Base-by-base conservation (phyloP, 2,329 filamentous ascomycete species). In the Tolypocladium ovalisporum region DNA sequence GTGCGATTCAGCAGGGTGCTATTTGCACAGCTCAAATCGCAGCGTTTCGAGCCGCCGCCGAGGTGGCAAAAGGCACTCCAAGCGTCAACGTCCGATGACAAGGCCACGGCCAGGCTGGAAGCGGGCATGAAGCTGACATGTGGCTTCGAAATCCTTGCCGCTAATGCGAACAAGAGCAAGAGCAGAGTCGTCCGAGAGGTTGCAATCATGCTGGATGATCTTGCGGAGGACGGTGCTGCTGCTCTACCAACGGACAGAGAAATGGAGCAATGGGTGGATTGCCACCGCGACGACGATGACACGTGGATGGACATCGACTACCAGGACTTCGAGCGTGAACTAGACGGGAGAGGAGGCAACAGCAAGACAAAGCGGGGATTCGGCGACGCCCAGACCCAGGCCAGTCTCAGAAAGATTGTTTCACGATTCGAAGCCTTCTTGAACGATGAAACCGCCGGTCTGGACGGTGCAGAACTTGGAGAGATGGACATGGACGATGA, bases 301-400 rank as follows among this genome's bases (percentile, higher is more conserved):
- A 80, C 82, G 27, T 99, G 94, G 94, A 78, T 99, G 62, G 86
- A 97, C 64, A 95, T 99, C 58, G 86, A 92, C 67, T 97, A 90
- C 63, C 81, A 87, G 22, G 91, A 97, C 61, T 90, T 99, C 57
- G 92, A 97, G 65, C 79, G 81, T 34, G 91, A 97, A 68, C 75
- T 99, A 1, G 77, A 81, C 35, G 79, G 81, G 0, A 76, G 73
- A 52, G 62, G 62, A 34, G 29, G 75, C 49, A 24, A 75, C 51
- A 13, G 29, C 47, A 22, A 35, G 60, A 49, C 54, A 65, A 52
- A 15, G 59, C 19, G 64, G n/a, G 79, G 78, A 0, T 85, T 89
- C 66, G 88, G 87, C 1, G 85, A 91, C 67, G 75, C 80, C 5
- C 77, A 77, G 29, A 82, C 86, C 0, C 85, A 92, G 66, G 84